Conservation (phyloP, 208 protist genomes). For the Leishmania amazonensis region DNA sequence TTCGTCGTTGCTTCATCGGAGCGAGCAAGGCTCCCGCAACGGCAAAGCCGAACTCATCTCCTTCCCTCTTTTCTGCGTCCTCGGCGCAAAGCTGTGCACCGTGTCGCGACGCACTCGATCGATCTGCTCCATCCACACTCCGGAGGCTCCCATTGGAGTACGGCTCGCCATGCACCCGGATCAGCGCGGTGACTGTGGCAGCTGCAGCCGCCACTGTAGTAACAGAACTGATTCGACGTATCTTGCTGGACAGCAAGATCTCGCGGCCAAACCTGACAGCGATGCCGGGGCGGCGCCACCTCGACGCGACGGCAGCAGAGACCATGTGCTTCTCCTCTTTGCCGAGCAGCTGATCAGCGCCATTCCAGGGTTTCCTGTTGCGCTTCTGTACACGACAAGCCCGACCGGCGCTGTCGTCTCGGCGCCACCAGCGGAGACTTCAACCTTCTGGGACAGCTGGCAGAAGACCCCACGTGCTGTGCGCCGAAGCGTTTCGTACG, state of each 20-base stretch:
- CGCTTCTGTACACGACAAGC: conserved; percentile 40
- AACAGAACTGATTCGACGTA: not conserved
- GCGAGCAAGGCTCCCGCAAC: not conserved
- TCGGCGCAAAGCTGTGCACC: conserved; percentile 25
- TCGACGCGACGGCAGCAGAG: not conserved
- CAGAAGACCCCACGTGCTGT: conserved; percentile 20
- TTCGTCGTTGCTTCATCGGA: not conserved
- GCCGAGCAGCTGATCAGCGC: conserved; percentile 36
- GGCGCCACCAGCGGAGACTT: conserved; percentile 19
- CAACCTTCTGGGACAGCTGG: conserved; percentile 27
- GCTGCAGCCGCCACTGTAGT: not conserved
- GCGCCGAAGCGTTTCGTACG: conserved; percentile 22
- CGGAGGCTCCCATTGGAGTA: not conserved
- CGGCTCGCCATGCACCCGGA: not conserved
- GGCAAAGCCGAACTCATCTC: conserved; percentile 11
- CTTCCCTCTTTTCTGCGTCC: conserved; percentile 29
- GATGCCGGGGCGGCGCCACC: not conserved
- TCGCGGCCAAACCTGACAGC: not conserved
- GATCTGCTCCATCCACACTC: conserved; percentile 24
- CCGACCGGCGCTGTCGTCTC: conserved; percentile 32
- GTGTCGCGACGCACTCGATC: conserved; percentile 12
- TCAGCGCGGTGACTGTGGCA: not conserved
- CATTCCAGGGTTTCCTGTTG: conserved; percentile 35
- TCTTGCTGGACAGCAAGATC: not conserved
- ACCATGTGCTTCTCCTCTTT: conserved; percentile 39